Evolutionary conservation across 2,329 filamentous ascomycete genomes (phyloP).

Genomic region (Grosmannia penicillata): DNA sequence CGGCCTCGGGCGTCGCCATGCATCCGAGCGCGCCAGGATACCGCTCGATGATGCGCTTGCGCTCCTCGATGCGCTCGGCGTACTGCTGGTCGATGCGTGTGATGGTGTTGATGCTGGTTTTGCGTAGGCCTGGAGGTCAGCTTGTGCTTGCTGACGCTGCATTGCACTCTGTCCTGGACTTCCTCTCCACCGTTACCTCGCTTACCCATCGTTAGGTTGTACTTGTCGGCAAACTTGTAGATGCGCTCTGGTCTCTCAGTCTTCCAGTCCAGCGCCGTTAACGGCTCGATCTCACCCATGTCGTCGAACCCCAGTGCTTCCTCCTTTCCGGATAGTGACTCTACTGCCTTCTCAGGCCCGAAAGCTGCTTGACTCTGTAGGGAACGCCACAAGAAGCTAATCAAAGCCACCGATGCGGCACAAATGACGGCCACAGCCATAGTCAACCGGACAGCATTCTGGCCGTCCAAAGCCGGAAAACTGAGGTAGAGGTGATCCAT

Average conservation of each 20-base stretch:
- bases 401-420: too few species aligned
- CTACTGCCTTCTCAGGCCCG: neutral
- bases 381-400: too few species aligned
- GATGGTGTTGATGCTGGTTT: conserved; percentile 7
- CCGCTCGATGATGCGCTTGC: conserved; percentile 5
- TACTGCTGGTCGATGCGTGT: conserved; percentile 8
- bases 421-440: too few species aligned
- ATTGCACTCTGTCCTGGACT: too few species aligned
- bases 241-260: conserved; percentile 3
- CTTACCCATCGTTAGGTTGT: conserved; percentile 10
- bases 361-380: too few species aligned
- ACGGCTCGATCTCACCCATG: conserved; percentile 6
- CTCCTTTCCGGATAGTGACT: neutral
- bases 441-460: too few species aligned
- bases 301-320: conserved; percentile 1
- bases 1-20: conserved; percentile 2
- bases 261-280: conserved; percentile 3
- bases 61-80: conserved; percentile 6
- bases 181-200: neutral
- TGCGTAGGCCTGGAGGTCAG: conserved; percentile 5
- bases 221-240: conserved; percentile 8
- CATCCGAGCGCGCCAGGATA: conserved; percentile 6
- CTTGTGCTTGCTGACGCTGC: too few species aligned
- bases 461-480: too few species aligned
- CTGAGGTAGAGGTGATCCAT: too few species aligned